phyloP scores from a whole-genome alignment of 768 basidiomycete genomes.

The Solioccasus polychromus region DNA sequence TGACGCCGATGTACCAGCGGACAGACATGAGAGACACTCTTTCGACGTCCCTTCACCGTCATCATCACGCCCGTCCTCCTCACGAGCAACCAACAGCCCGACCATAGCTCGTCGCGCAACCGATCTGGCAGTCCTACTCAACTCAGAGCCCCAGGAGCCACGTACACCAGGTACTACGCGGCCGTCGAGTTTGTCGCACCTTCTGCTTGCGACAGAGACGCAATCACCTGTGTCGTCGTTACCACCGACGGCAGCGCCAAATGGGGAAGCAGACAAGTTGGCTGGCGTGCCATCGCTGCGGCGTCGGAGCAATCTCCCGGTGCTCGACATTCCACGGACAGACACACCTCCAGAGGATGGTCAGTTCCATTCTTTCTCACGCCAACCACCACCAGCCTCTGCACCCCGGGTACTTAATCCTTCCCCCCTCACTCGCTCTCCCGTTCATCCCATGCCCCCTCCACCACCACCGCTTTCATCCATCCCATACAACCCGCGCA shows the following conservation, averaged over 20 bases:
- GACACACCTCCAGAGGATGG: slow-evolving; percentile 19
- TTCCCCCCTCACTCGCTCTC: slow-evolving; percentile 29
- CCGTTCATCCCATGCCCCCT: slow-evolving; percentile 36
- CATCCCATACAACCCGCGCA: slow-evolving; percentile 63
- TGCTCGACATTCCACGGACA: slow-evolving; percentile 33
- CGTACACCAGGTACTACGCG: slow-evolving; percentile 34
- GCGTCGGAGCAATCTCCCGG: slow-evolving; percentile 30
- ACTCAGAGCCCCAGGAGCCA: slow-evolving; percentile 49
- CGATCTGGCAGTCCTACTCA: slow-evolving; percentile 74
- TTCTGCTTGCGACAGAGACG: slow-evolving; percentile 31
- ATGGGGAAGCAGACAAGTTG: slow-evolving; percentile 28
- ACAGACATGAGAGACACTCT: slow-evolving; percentile 26
- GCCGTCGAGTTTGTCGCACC: slow-evolving; percentile 45
- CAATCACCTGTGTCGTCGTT: slow-evolving; percentile 23
- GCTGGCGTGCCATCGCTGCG: slow-evolving; percentile 24
- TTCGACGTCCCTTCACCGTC: slow-evolving; percentile 37
- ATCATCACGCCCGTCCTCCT: slow-evolving; percentile 35
- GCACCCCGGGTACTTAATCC: slow-evolving; percentile 25
- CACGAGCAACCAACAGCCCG: slow-evolving; percentile 41
- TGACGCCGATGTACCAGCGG: slow-evolving; percentile 25
- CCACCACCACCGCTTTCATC: slow-evolving; percentile 34
- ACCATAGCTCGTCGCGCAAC: slow-evolving; percentile 61
- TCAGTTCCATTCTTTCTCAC: slow-evolving; percentile 25
- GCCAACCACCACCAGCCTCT: slow-evolving; percentile 25
- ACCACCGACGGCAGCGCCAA: slow-evolving; percentile 2